phyloP scores from a whole-genome alignment of 2,329 filamentous ascomycete genomes.

The Clathrospora elynae region DNA sequence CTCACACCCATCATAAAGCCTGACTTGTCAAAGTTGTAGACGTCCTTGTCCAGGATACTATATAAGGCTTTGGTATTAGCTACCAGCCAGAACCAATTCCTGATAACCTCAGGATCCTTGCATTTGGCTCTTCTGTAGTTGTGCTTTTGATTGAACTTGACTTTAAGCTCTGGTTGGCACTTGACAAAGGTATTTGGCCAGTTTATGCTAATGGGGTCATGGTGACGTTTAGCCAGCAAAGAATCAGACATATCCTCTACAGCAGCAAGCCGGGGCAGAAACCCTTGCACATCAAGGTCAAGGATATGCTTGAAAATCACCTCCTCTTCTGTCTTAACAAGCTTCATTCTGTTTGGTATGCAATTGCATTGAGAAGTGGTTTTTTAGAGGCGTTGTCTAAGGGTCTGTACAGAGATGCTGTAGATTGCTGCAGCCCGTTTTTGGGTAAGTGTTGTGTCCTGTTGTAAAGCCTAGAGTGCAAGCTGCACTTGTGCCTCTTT shows the following conservation, averaged over 20 bases:
- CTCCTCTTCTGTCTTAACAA: no score
- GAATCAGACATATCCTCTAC: no score
- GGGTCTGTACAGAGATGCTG: background rate
- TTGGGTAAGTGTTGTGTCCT: background rate
- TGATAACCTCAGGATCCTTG: conserved; percentile 12
- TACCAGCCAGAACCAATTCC: conserved; percentile 16
- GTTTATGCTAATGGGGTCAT: conserved; percentile 13
- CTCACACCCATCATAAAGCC: conserved; percentile 18
- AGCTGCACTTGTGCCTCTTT: conserved; percentile 3
- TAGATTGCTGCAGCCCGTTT: conserved; percentile 3
- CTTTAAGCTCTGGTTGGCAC: conserved; percentile 5
- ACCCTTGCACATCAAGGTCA: no score
- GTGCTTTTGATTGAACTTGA: conserved; percentile 15
- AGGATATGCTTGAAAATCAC: no score
- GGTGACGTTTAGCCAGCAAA: conserved; percentile 1
- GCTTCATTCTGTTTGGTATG: no score
- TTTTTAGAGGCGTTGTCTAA: background rate
- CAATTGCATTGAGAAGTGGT: no score
- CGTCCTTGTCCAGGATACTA: conserved; percentile 13
- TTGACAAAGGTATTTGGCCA: conserved; percentile 1
- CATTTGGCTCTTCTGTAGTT: conserved; percentile 7
- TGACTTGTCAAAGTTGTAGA: conserved; percentile 23
- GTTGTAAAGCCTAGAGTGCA: background rate
- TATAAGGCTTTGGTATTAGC: conserved; percentile 16
- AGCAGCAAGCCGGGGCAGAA: no score